Evolutionary conservation across 169 alveolate genomes (phyloP).

Genomic region (Plasmodium ovale): DNA sequence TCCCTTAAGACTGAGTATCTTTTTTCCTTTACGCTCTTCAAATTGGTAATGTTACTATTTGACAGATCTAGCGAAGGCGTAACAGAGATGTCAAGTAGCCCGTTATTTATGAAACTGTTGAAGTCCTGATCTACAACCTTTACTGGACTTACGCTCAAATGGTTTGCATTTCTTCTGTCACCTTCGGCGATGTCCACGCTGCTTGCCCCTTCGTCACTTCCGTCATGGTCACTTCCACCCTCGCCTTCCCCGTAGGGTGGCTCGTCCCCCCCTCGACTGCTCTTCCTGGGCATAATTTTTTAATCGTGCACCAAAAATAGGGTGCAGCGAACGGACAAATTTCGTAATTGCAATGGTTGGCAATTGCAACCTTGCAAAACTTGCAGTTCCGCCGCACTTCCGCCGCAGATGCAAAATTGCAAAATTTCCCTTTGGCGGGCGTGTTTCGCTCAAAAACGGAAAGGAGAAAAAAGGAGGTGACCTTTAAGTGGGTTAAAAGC

Average conservation of each 20-base stretch:
- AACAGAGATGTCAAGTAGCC: slow-evolving; percentile 16
- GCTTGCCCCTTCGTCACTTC: not conserved
- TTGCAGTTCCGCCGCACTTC: too few species aligned
- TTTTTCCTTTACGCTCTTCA: slow-evolving; percentile 3
- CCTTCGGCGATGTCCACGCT: slow-evolving; percentile 1
- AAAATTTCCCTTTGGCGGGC: too few species aligned
- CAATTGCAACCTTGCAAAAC: too few species aligned
- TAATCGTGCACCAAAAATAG: too few species aligned
- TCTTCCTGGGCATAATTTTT: not conserved
- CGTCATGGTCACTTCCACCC: not conserved
- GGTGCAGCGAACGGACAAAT: too few species aligned
- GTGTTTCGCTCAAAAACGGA: too few species aligned
- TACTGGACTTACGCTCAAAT: not conserved
- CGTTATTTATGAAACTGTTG: slow-evolving; percentile 39
- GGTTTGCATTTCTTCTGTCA: not conserved
- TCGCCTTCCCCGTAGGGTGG: not conserved
- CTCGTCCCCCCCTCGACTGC: not conserved
- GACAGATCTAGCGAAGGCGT: slow-evolving; percentile 13
- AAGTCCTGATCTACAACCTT: slow-evolving; percentile 49
- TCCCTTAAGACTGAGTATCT: slow-evolving; percentile 4
- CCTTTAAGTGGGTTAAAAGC: too few species aligned
- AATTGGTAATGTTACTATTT: slow-evolving; percentile 1
- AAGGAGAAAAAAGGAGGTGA: too few species aligned
- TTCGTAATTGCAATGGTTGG: too few species aligned
- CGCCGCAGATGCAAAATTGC: too few species aligned